Conservation (phyloP, 2,329 filamentous ascomycete genomes). For the Rhinocladiella similis region DNA sequence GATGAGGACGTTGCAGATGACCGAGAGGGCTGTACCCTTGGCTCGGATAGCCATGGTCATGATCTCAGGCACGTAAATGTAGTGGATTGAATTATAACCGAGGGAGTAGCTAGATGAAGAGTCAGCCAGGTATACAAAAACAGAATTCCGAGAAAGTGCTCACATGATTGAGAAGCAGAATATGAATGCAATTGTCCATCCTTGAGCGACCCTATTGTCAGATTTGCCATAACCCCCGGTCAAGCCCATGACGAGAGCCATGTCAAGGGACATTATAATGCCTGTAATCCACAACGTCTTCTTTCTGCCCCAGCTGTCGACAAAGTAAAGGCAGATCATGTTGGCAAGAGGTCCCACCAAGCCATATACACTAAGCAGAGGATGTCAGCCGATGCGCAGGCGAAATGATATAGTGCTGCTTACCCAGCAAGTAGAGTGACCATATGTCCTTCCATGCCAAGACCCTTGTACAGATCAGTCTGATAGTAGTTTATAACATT, state of each 20-base stretch:
- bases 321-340: conserved; percentile 1
- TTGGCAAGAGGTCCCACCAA: conserved; percentile 3
- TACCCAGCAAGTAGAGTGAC: not conserved
- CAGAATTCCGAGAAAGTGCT: not conserved
- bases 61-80: conserved; percentile 64
- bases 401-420: not conserved
- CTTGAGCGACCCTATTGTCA: conserved; percentile 3
- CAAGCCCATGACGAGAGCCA: conserved; percentile 3
- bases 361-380: not conserved
- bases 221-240: not conserved
- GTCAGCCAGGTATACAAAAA: not conserved
- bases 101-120: not conserved
- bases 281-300: not conserved
- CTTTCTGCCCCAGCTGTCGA: conserved; percentile 2
- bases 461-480: not conserved
- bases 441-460: too few species aligned
- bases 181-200: conserved; percentile 6
- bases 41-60: conserved; percentile 67
- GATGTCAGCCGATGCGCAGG: too few species aligned
- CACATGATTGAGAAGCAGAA: conserved; percentile 5
- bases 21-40: conserved; percentile 58
- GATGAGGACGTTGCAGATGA: conserved; percentile 58
- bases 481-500: conserved; percentile 37
- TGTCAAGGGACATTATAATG: not conserved
- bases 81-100: not conserved